Conservation (phyloP, 148 eudicot genomes). For the Gaultheria prostrata region DNA sequence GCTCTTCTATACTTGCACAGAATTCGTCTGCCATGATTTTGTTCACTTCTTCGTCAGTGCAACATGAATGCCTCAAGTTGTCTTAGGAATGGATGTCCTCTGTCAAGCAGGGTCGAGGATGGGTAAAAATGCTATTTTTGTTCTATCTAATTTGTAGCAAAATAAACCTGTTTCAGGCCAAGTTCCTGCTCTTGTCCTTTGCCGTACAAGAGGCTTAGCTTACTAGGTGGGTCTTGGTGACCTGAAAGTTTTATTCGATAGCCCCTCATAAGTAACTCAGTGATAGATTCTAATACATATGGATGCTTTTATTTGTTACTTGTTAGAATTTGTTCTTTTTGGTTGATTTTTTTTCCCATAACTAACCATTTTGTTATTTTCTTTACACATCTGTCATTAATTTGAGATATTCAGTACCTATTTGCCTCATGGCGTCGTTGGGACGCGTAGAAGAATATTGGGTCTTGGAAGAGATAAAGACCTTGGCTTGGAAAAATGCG, state of each 20-base stretch:
- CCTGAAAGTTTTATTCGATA: background rate
- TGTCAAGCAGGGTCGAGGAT: constrained; percentile 66
- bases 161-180: constrained; percentile 60
- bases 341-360: constrained; percentile 4
- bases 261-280: background rate
- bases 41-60: constrained; percentile 55
- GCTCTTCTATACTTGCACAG: constrained; percentile 33
- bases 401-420: constrained; percentile 53
- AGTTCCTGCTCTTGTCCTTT: constrained; percentile 61
- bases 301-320: background rate
- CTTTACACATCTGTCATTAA: constrained; percentile 51
- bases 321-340: background rate
- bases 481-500: constrained; percentile 48
- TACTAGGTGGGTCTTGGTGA: constrained; percentile 35
- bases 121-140: constrained; percentile 66
- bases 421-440: constrained; percentile 57
- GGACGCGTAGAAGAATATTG: constrained; percentile 54
- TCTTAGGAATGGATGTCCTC: constrained; percentile 61
- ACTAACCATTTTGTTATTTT: background rate
- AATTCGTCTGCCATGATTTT: constrained; percentile 39
- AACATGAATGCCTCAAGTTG: constrained; percentile 71
- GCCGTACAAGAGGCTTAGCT: constrained; percentile 59
- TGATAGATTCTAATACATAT: background rate
- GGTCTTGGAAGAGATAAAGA: constrained; percentile 55
- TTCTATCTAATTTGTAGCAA: constrained; percentile 53